Evolutionary conservation across 2,329 filamentous ascomycete species (phyloP), one percentile per base, ranked within the genome.

Genomic region (Septoria linicola): DNA sequence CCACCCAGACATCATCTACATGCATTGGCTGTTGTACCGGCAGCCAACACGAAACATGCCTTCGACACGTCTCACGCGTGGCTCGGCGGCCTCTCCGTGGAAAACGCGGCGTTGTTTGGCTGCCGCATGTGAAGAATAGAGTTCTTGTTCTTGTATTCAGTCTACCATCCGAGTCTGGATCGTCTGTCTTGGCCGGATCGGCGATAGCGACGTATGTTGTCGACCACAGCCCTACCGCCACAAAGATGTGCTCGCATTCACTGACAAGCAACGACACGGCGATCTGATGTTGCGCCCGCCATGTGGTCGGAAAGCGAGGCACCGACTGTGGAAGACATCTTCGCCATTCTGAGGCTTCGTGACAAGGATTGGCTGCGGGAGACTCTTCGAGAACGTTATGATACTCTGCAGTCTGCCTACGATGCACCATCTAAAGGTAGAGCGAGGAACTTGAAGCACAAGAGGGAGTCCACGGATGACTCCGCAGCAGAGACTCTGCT

Each of bases 321-420:
- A 40, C 41, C 51, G 45, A 32, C 27, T 16, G n/a, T 54, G 34
- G 45, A 54, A 13, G 45, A 49, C 27, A 37, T 50, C 13, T 46
- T 50, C 17, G 27, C 47, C 20, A 25, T 44, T 14, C 40, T 54
- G 4, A 44, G 49, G 36, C 23, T 32, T 16, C 32, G 35, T 8
- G 51, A 54, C 21, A 34, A 32, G n/a, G 51, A 54, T 14, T 54
- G 51, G 51, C 45, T 54, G 19, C 17, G 25, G 4, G 46, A 45
- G 20, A 54, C 51, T 11, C 46, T 54, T 2, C 34, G 35, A 8
- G 19, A 49, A 7, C 45, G 51, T 21, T 45, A 36, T 32, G 32
- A 40, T 14, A 16, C 13, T 16, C 51, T 54, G 13, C 42, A 30
- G 13, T 21, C 19, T 10, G 23, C 40, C 2, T 42, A 37, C 16